Evolutionary conservation across 2,329 filamentous ascomycete species (phyloP), one percentile per base, ranked within the genome.

Genomic region (Fusarium verrucosum): DNA sequence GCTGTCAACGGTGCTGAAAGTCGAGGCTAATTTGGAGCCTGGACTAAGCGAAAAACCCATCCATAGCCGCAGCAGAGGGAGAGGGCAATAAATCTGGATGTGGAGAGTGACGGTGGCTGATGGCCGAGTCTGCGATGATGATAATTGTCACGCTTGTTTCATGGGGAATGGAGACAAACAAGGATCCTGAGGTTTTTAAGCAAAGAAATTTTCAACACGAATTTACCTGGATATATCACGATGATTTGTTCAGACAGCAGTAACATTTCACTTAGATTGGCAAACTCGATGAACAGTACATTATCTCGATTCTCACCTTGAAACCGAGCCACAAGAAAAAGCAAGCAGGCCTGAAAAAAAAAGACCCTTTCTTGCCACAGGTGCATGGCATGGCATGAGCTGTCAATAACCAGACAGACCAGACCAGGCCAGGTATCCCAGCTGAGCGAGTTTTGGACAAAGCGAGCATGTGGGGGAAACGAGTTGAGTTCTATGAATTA

Each of bases 41-140:
- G n/a, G 8, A 37, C 17, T 30, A 47, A 56, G 35, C 28, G 50
- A 46, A 35, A 47, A 20, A n/a, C n/a, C n/a, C n/a, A n/a, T n/a
- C 13, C 23, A 28, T 40, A 23, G 44, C 32, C 19, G 16, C 13
- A 38, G 20, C 45, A 45, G 23, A 23, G 26, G 13, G 32, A n/a
- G 33, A 16, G 23, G 6, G 22, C 14, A 19, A n/a, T n/a, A 19
- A 14, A 44, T 43, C 30, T 57, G 17, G 40, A 32, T 22, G 53
- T 56, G 54, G 61, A 64, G 46, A n/a, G 33, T 47, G 25, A 50
- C 61, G 61, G 62, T 62, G 57, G 62, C 58, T 47, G 42, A 62
- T 58, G 51, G 26, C 62, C 57, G 44, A 35, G 17, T 35, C 20
- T 50, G 43, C 7, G 16, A 44, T 32, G 25, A 32, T 38, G 32